A percentile compares a stretch with the other conserved stretches of the same genome.
These are phyloP conservation scores for Plasmopara halstedii DNA, from an alignment of 352 stramenopile species.

Conservation along the genomic window DNA sequence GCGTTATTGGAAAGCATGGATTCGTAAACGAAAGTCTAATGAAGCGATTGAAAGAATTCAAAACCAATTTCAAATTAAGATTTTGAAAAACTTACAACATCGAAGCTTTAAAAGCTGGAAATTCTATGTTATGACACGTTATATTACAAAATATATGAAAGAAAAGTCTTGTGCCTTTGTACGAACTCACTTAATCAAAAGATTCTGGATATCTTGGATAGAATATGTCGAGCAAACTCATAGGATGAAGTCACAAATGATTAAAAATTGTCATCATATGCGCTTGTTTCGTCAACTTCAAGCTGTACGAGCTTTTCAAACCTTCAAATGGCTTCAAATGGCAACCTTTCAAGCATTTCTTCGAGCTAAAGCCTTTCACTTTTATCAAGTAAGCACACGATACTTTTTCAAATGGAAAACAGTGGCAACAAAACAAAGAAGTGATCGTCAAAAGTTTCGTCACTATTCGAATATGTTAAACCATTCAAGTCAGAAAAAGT, in stretches of 20 bases:
- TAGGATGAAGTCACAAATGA: background rate
- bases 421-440: background rate
- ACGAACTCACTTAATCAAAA: too few relatives aligned
- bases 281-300: background rate
- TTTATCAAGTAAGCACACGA: background rate
- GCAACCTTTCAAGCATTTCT: background rate
- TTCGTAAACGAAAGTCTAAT: too few relatives aligned
- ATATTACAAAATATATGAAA: too few relatives aligned
- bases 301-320: background rate
- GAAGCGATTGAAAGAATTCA: too few relatives aligned
- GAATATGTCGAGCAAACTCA: slow-evolving; percentile 5
- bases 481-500: background rate
- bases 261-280: background rate
- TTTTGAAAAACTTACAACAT: too few relatives aligned
- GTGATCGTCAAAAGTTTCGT: background rate
- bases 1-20: too few relatives aligned
- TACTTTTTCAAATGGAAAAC: background rate
- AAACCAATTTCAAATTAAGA: too few relatives aligned
- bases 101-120: too few relatives aligned
- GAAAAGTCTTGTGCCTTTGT: too few relatives aligned
- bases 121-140: too few relatives aligned
- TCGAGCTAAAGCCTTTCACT: background rate
- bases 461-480: background rate
- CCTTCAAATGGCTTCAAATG: too few relatives aligned
- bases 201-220: slow-evolving; percentile 32